Base-by-base conservation (phyloP, 495 filamentous ascomycete species). In the Tuber melanosporum region DNA sequence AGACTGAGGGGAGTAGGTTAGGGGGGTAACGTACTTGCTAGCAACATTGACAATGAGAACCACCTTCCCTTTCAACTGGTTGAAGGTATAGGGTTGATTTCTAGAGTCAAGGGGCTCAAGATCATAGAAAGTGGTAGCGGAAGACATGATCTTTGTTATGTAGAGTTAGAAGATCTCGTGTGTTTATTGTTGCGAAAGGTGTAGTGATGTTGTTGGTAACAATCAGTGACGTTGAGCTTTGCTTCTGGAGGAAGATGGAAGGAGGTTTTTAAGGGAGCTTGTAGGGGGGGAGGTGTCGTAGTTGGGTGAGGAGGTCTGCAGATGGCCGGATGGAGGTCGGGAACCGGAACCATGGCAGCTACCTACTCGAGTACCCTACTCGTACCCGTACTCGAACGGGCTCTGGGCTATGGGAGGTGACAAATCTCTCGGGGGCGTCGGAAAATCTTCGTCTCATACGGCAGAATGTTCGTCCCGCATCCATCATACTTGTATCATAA, bases 11-110 rank as follows among this genome's bases (percentile, higher is more conserved):
- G 41, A 66, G 72, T 66, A 17, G 14, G 26, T 12, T 3, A 76
- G 44, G 47, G 44, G 52, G 46, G 57, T n/a, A n/a, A 75, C 76
- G 26, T 75, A 83, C 88, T 98, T 97, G 83, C 93, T 96, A 77
- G 95, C 95, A n/a, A 94, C 97, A 89, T 99, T 99, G 86, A 98
- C 95, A 81, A 97, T 85, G 66, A 99, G 92, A 78, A 98, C 90
- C 84, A 98, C 94, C 85, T 98, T 98, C 87, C 92, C 93, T 77
- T 92, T 88, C 85, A 93, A 90, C 45, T 88, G 83, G 78, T 85
- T 79, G 82, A 98, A 89, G 74, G 89, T 86, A 84, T 90, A 92
- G 76, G 91, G 88, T 36, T 86, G 78, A 85, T 93, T 94, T 84
- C 90, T 93, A 83, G 74, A 47, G 70, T 84, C 82, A 71, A 91